These are phyloP conservation scores for Platanthera guangdongensis DNA, from an alignment of 106 monocot genomes.

Conservation along the genomic window DNA sequence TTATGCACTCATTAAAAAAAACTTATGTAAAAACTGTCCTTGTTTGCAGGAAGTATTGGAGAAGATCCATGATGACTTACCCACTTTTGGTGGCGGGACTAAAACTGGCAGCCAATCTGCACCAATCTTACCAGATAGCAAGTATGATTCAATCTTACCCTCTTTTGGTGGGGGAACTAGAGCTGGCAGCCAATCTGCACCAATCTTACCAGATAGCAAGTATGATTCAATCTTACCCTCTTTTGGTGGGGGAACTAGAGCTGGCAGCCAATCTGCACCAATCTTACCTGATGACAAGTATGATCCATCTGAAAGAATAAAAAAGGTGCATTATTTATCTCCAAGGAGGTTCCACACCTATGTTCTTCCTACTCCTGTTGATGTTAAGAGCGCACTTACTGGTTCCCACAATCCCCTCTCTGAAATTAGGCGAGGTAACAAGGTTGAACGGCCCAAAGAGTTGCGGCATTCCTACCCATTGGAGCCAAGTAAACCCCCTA, in stretches of 20 bases:
- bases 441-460: conserved; percentile 19
- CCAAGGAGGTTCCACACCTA: conserved; percentile 61
- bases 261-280: conserved; percentile 68
- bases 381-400: conserved; percentile 27
- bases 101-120: conserved; percentile 56
- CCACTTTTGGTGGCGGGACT: conserved; percentile 14
- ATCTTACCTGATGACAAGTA: conserved; percentile 48
- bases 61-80: conserved; percentile 22
- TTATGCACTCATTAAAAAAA: not conserved
- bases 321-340: conserved; percentile 36
- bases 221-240: conserved; percentile 21
- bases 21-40: not conserved
- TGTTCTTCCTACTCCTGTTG: conserved; percentile 69
- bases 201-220: conserved; percentile 54
- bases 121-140: conserved; percentile 54
- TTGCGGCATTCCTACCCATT: conserved; percentile 57
- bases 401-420: conserved; percentile 13
- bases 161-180: conserved; percentile 16
- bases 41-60: conserved; percentile 44
- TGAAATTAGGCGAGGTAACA: conserved; percentile 8
- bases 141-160: conserved; percentile 24
- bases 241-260: conserved; percentile 13
- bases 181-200: conserved; percentile 61
- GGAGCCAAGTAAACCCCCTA: conserved; percentile 17
- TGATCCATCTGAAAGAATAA: conserved; percentile 44